Percentiles rank a stretch among this genome's conserved stretches.
Evolutionary conservation across 2,329 filamentous ascomycete species (phyloP).

Genomic region (Botrytis pseudocinerea): DNA sequence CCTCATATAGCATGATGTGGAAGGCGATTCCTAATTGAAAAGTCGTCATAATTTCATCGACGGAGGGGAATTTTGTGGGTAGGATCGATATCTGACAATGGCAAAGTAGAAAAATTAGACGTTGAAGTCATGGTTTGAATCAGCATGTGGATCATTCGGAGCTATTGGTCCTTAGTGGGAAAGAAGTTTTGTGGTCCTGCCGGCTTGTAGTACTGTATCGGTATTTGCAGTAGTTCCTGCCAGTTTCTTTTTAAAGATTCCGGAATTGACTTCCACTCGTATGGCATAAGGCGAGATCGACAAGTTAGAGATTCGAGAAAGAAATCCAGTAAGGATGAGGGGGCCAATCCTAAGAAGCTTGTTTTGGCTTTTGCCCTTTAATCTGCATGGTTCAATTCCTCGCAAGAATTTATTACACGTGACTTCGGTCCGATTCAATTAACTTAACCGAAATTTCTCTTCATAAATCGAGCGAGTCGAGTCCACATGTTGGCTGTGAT

Average conservation of each 20-base stretch:
- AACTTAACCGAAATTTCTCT: neutral
- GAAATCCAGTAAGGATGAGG: neutral
- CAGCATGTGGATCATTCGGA: slow-evolving; percentile 5
- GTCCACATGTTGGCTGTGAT: neutral
- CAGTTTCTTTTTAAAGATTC: neutral
- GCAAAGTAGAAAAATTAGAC: neutral
- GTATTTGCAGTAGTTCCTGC: neutral
- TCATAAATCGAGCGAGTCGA: neutral
- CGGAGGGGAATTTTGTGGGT: neutral
- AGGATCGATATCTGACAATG: neutral
- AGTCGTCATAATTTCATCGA: slow-evolving; percentile 6
- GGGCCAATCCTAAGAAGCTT: neutral
- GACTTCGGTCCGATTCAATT: neutral
- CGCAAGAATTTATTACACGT: neutral
- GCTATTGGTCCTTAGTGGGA: slow-evolving; percentile 10
- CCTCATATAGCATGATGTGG: neutral
- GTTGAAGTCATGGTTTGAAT: slow-evolving; percentile 5
- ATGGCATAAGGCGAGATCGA: neutral
- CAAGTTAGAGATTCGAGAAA: neutral
- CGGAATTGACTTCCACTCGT: neutral
- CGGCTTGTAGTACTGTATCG: neutral
- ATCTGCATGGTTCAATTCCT: neutral
- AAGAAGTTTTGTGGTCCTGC: neutral
- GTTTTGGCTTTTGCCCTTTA: neutral
- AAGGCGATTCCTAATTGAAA: neutral